Evolutionary conservation across 2,329 filamentous ascomycete species (phyloP).

Genomic region (Metarhizium anisopliae): DNA sequence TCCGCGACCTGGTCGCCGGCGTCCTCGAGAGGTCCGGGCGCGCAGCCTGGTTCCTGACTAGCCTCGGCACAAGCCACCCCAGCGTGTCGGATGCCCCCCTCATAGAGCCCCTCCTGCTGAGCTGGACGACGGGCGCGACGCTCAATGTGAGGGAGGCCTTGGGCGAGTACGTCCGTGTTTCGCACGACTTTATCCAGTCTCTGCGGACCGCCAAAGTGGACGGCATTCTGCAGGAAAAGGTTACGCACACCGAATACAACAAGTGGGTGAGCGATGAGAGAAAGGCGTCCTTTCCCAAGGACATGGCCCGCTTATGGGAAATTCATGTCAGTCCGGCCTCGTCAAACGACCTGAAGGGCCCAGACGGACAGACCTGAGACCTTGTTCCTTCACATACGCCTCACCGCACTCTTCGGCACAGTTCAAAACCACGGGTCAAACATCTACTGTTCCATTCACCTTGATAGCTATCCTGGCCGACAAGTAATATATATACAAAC

Average conservation of each 20-base stretch:
- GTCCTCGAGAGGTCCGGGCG: constrained; percentile 29
- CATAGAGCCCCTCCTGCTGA: constrained; percentile 51
- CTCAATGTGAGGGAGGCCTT: constrained; percentile 49
- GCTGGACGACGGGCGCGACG: constrained; percentile 51
- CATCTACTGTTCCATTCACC: neutral
- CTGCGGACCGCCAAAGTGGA: constrained; percentile 29
- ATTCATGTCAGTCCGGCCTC: constrained; percentile 28
- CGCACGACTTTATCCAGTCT: constrained; percentile 48
- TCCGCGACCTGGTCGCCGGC: constrained; percentile 43
- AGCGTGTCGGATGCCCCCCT: constrained; percentile 59
- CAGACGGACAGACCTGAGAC: neutral
- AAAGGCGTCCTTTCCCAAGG: constrained; percentile 19
- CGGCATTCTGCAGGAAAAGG: constrained; percentile 40
- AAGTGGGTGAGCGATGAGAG: constrained; percentile 30
- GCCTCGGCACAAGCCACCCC: constrained; percentile 48
- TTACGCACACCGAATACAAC: constrained; percentile 31
- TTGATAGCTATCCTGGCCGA: neutral
- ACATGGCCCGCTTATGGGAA: constrained; percentile 31
- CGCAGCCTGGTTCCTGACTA: constrained; percentile 46
- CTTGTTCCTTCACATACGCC: neutral
- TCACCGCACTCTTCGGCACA: neutral
- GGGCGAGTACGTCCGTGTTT: constrained; percentile 49
- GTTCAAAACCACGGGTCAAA: neutral
- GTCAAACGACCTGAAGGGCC: neutral
- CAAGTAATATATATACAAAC: constrained; percentile 4